Evolutionary conservation across 169 alveolate genomes (phyloP).

Genomic region (Theileria equi): DNA sequence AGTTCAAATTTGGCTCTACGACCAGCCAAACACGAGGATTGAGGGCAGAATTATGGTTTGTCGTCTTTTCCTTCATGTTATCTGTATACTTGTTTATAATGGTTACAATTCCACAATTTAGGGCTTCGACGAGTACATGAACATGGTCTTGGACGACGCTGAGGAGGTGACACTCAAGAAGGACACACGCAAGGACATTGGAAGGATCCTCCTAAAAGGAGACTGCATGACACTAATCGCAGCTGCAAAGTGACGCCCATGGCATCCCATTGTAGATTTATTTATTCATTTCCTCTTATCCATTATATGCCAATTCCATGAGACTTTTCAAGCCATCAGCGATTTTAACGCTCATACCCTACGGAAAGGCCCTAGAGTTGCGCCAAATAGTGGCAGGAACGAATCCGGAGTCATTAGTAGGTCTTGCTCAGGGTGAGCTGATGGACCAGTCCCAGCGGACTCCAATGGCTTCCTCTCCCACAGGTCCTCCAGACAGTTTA

Average conservation of each 20-base stretch:
- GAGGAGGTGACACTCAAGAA: conserved; percentile 87
- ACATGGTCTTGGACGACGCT: conserved; percentile 92
- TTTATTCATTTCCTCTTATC: too few species aligned
- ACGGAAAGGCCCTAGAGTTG: too few species aligned
- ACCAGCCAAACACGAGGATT: conserved; percentile 83
- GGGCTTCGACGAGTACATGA: conserved; percentile 97
- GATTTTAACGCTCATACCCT: too few species aligned
- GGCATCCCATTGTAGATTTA: too few species aligned
- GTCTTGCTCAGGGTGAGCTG: too few species aligned
- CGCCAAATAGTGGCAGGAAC: too few species aligned
- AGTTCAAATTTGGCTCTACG: conserved; percentile 93
- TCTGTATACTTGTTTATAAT: neutral
- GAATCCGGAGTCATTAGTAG: too few species aligned
- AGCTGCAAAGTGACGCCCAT: conserved; percentile 76
- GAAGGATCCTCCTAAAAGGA: conserved; percentile 90
- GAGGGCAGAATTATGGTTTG: conserved; percentile 90
- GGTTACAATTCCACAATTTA: conserved; percentile 32
- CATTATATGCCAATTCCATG: too few species aligned
- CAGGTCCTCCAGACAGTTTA: too few species aligned
- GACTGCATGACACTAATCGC: conserved; percentile 90
- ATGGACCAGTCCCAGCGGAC: too few species aligned
- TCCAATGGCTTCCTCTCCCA: too few species aligned
- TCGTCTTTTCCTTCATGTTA: neutral
- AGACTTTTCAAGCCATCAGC: too few species aligned
- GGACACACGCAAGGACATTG: conserved; percentile 81